Evolutionary conservation across 2,329 filamentous ascomycete species (phyloP).

Genomic region (Sporothrix dimorphospora): DNA sequence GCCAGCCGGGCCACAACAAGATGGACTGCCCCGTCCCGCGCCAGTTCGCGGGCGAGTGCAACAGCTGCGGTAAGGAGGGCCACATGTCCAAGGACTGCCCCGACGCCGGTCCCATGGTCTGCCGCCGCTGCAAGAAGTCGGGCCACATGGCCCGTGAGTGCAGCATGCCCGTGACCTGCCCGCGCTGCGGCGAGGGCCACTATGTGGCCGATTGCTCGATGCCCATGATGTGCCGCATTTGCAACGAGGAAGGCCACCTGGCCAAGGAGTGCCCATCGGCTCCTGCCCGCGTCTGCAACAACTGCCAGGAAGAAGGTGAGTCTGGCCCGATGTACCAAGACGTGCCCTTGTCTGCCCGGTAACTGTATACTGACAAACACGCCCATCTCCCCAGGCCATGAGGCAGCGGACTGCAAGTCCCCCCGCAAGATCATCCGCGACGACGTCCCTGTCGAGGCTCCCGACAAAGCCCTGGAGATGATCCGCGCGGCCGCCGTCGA

Average conservation of each 20-base stretch:
- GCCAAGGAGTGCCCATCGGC: slow-evolving; percentile 58
- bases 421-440: slow-evolving; percentile 62
- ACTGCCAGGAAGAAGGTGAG: slow-evolving; percentile 63
- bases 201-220: slow-evolving; percentile 58
- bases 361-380: background rate
- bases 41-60: slow-evolving; percentile 42
- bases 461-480: slow-evolving; percentile 62
- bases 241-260: slow-evolving; percentile 54
- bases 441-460: slow-evolving; percentile 51
- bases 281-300: slow-evolving; percentile 59
- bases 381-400: slow-evolving; percentile 47
- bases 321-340: slow-evolving; percentile 32
- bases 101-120: slow-evolving; percentile 36
- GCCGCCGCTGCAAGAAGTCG: slow-evolving; percentile 51
- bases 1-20: slow-evolving; percentile 61
- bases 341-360: background rate
- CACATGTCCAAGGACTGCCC: slow-evolving; percentile 60
- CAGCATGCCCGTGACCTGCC: slow-evolving; percentile 50
- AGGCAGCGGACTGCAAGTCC: slow-evolving; percentile 58
- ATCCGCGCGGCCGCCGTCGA: slow-evolving; percentile 56
- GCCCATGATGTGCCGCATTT: slow-evolving; percentile 42
- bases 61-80: slow-evolving; percentile 52
- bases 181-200: slow-evolving; percentile 54
- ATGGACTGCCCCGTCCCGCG: slow-evolving; percentile 62
- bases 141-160: slow-evolving; percentile 65